Percentiles rank a stretch among this genome's conserved stretches.
phyloP scores from a whole-genome alignment of 2,329 filamentous ascomycete genomes.

The Colletotrichum theobromicola region DNA sequence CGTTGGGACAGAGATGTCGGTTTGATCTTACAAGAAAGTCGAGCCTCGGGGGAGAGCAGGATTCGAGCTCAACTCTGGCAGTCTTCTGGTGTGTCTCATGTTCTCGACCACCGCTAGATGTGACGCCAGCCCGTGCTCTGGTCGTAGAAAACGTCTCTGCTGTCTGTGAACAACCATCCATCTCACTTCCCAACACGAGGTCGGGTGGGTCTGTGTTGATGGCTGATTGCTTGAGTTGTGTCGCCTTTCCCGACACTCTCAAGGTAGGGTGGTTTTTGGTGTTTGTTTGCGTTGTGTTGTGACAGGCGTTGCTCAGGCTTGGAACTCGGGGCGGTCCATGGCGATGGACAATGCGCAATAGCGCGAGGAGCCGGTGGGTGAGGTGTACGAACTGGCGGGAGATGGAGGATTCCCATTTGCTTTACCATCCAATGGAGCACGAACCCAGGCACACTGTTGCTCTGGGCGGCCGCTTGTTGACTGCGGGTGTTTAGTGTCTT shows the following conservation, averaged over 20 bases:
- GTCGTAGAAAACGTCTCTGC: constrained; percentile 14
- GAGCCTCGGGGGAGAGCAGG: neutral
- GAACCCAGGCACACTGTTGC: neutral
- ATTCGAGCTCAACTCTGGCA: constrained; percentile 3
- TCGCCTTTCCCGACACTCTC: neutral
- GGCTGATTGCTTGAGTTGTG: neutral
- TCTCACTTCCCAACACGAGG: constrained; percentile 16
- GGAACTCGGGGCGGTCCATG: neutral
- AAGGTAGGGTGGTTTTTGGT: neutral
- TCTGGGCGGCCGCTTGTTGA: constrained; percentile 6
- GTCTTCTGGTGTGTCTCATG: constrained; percentile 3
- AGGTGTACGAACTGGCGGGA: constrained; percentile 12
- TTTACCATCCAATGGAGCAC: constrained; percentile 14
- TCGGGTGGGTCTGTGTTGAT: neutral
- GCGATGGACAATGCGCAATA: constrained; percentile 1
- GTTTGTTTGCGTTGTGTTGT: neutral
- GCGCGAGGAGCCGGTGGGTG: neutral
- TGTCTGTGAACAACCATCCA: neutral
- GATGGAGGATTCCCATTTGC: constrained; percentile 12
- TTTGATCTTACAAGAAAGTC: neutral
- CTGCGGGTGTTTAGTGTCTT: neutral
- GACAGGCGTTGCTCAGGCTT: neutral
- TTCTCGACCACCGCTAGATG: constrained; percentile 1
- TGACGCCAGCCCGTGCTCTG: constrained; percentile 18
- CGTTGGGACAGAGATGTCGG: neutral